Percentiles rank a stretch among this genome's conserved stretches.
Evolutionary conservation across 1,139 yeast genomes (phyloP).

Genomic region (Sugiyamaella sp.): DNA sequence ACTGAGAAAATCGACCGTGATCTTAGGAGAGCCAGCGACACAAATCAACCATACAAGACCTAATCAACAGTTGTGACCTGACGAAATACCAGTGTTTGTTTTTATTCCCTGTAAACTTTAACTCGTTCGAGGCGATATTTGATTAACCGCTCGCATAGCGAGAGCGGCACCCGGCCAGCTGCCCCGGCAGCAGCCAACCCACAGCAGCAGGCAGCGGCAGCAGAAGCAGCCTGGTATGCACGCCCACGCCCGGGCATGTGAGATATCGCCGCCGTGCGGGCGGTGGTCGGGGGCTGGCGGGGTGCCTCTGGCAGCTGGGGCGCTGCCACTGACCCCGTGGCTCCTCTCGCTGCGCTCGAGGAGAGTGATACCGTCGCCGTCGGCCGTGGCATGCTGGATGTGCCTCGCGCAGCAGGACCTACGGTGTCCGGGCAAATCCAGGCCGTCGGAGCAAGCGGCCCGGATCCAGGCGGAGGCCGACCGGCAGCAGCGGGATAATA

Average conservation of each 20-base stretch:
- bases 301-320: constrained; percentile 2
- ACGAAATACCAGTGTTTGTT: not conserved
- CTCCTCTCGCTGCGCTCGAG: constrained; percentile 2
- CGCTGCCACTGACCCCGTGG: not conserved
- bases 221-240: not conserved
- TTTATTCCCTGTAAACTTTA: not conserved
- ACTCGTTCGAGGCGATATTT: constrained; percentile 5
- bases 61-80: not conserved
- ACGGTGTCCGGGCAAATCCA: too few relatives aligned
- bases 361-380: not conserved
- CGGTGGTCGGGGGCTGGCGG: not conserved
- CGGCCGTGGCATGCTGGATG: too few relatives aligned
- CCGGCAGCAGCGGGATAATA: too few relatives aligned
- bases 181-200: not conserved
- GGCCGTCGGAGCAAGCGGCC: too few relatives aligned
- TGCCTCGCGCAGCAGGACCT: not conserved
- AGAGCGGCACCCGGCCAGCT: too few relatives aligned
- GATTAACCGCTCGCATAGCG: constrained; percentile 8
- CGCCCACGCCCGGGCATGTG: not conserved
- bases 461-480: too few relatives aligned
- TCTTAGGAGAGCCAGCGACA: too few relatives aligned
- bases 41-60: not conserved
- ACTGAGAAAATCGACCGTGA: too few relatives aligned
- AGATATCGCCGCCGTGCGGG: not conserved
- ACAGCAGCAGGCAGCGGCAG: not conserved